These are phyloP conservation scores for Daedaleopsis sinensis DNA, from an alignment of 768 basidiomycete genomes.

Conservation along the genomic window DNA sequence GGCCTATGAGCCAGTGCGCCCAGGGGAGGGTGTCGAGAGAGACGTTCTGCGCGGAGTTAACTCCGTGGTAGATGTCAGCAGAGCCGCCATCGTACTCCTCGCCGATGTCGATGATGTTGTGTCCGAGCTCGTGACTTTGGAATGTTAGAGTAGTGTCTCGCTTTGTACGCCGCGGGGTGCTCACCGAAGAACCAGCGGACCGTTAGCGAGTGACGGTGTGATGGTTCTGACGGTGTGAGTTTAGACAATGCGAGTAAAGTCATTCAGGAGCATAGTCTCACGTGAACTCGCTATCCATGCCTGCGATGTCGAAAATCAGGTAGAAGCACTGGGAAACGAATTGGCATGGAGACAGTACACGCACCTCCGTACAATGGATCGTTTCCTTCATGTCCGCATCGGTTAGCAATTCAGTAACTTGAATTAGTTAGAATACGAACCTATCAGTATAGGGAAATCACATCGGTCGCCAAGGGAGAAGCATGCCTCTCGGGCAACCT, in stretches of 20 bases:
- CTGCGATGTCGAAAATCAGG: constrained; percentile 35
- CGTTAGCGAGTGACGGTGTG: constrained; percentile 74
- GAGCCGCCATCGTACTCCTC: constrained; percentile 85
- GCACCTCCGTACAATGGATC: constrained; percentile 79
- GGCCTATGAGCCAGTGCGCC: constrained; percentile 66
- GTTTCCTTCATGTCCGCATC: constrained; percentile 55
- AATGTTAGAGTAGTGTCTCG: not conserved
- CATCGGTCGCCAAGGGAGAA: constrained; percentile 62
- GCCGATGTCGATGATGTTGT: constrained; percentile 79
- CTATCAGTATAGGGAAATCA: constrained; percentile 76
- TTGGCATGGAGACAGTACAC: constrained; percentile 13
- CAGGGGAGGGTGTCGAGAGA: constrained; percentile 52
- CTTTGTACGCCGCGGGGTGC: not conserved
- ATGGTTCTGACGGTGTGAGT: constrained; percentile 51
- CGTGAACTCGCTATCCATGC: constrained; percentile 80
- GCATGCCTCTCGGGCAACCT: constrained; percentile 72
- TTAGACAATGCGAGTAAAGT: too few species aligned
- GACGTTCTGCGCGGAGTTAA: constrained; percentile 56
- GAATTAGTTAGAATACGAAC: constrained; percentile 37
- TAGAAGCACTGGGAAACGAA: not conserved
- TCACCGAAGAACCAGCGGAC: constrained; percentile 69
- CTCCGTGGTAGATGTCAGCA: constrained; percentile 60
- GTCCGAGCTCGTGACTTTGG: constrained; percentile 68
- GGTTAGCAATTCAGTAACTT: not conserved
- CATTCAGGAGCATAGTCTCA: constrained; percentile 35